Conservation (phyloP, 768 basidiomycete species). For the Mycena leptocephala region DNA sequence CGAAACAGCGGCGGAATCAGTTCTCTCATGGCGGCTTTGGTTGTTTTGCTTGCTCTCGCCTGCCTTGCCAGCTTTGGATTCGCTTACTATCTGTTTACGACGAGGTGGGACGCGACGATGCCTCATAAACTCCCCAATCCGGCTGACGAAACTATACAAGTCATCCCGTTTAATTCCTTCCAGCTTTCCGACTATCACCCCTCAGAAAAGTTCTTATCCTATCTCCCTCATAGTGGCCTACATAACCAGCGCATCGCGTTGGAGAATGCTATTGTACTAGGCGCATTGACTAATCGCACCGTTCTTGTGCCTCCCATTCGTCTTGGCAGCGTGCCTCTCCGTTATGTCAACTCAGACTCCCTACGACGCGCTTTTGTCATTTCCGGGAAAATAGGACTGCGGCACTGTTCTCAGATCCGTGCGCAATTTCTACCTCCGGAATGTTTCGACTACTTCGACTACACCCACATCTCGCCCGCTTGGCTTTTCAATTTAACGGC, state of each 20-base stretch:
- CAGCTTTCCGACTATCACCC: neutral
- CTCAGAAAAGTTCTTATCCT: slow-evolving; percentile 69
- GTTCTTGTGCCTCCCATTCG: slow-evolving; percentile 85
- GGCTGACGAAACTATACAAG: slow-evolving; percentile 52
- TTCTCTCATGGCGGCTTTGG: slow-evolving; percentile 58
- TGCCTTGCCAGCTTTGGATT: slow-evolving; percentile 69
- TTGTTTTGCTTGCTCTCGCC: slow-evolving; percentile 64
- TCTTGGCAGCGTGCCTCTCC: slow-evolving; percentile 73
- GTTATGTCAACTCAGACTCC: slow-evolving; percentile 70
- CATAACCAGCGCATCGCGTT: slow-evolving; percentile 92
- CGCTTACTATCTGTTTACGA: slow-evolving; percentile 77
- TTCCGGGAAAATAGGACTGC: slow-evolving; percentile 66
- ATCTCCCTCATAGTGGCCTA: slow-evolving; percentile 88
- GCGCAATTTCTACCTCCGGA: slow-evolving; percentile 61
- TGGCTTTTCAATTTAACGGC: slow-evolving; percentile 74
- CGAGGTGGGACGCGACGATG: slow-evolving; percentile 65
- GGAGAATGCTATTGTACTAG: slow-evolving; percentile 87
- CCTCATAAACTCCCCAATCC: slow-evolving; percentile 36
- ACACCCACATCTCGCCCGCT: slow-evolving; percentile 79
- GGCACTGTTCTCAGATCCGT: slow-evolving; percentile 64
- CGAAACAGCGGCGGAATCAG: slow-evolving; percentile 34
- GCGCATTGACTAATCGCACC: slow-evolving; percentile 81
- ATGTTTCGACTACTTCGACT: slow-evolving; percentile 74
- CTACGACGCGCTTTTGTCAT: slow-evolving; percentile 63
- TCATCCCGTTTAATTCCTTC: slow-evolving; percentile 47